These are phyloP conservation scores for Arthrobotrys iridis DNA, from an alignment of 2,329 filamentous ascomycete genomes.

Conservation along the genomic window DNA sequence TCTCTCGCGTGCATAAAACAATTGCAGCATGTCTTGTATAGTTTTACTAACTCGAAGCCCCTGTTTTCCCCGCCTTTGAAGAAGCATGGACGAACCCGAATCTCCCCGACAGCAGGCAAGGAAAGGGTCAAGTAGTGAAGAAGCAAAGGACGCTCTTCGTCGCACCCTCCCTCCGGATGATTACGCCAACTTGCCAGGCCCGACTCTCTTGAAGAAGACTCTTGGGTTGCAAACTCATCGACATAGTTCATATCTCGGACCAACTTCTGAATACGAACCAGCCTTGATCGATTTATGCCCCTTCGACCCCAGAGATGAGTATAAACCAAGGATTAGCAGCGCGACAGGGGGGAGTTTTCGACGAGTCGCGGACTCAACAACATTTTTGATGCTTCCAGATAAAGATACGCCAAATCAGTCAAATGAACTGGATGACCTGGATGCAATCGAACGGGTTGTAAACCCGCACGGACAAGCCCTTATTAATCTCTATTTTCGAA, in stretches of 20 bases:
- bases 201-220: slow-evolving; percentile 59
- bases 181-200: slow-evolving; percentile 49
- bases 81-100: slow-evolving; percentile 57
- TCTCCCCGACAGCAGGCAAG: slow-evolving; percentile 50
- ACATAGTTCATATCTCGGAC: slow-evolving; percentile 83
- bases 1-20: slow-evolving; percentile 31
- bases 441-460: slow-evolving; percentile 78
- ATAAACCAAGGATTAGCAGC: slow-evolving; percentile 69
- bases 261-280: slow-evolving; percentile 83
- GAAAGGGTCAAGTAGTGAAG: slow-evolving; percentile 36
- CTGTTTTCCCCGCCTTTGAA: slow-evolving; percentile 49
- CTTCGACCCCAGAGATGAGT: slow-evolving; percentile 84
- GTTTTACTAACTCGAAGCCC: slow-evolving; percentile 25
- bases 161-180: slow-evolving; percentile 50
- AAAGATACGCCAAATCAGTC: slow-evolving; percentile 75
- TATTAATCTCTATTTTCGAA: slow-evolving; percentile 80
- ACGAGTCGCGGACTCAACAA: slow-evolving; percentile 79
- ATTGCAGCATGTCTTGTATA: slow-evolving; percentile 25
- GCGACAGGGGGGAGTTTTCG: slow-evolving; percentile 70
- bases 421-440: slow-evolving; percentile 69
- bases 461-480: slow-evolving; percentile 79
- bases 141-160: slow-evolving; percentile 53
- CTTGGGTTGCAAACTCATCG: slow-evolving; percentile 80
- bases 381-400: slow-evolving; percentile 82
- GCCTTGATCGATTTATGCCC: slow-evolving; percentile 82